These are phyloP conservation scores for Hanseniaspora jakobsenii DNA, from an alignment of 805 yeast genomes.

Conservation along the genomic window DNA sequence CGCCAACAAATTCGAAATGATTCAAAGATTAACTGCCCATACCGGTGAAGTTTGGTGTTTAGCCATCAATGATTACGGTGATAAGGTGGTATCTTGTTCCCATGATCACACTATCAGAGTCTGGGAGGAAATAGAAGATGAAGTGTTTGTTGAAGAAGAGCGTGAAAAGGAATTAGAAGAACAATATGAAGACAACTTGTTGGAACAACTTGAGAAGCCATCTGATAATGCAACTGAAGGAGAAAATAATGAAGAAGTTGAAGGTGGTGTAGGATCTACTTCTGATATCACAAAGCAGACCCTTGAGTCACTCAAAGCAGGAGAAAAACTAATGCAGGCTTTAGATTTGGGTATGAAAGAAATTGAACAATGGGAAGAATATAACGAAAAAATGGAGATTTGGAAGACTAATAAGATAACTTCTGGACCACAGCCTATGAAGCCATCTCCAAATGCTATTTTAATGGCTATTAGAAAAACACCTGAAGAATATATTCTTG, in stretches of 20 bases:
- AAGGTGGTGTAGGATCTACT: conserved; percentile 33
- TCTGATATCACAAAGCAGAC: conserved; percentile 54
- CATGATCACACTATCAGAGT: conserved; percentile 88
- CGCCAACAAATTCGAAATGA: conserved; percentile 89
- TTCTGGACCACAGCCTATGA: conserved; percentile 38
- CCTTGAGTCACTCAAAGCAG: conserved; percentile 82
- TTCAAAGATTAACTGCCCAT: conserved; percentile 77
- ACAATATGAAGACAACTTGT: conserved; percentile 66
- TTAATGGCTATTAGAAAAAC: conserved; percentile 55
- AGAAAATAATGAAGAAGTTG: conserved; percentile 29
- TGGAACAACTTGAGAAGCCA: conserved; percentile 57
- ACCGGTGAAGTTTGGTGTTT: conserved; percentile 91
- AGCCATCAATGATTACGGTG: conserved; percentile 62
- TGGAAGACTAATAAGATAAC: conserved; percentile 33
- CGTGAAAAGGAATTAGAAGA: conserved; percentile 92
- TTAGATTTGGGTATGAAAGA: conserved; percentile 71
- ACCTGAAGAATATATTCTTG: conserved; percentile 71
- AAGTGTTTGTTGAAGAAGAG: conserved; percentile 94
- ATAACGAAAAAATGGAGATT: conserved; percentile 32
- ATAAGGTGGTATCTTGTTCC: conserved; percentile 64
- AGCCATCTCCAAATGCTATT: conserved; percentile 60
- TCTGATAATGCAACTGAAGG: conserved; percentile 30
- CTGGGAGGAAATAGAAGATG: conserved; percentile 92
- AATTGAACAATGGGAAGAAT: conserved; percentile 43
- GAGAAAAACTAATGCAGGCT: conserved; percentile 87